A percentile compares a stretch with the other conserved stretches of the same genome.
These are phyloP conservation scores for Penicillium herquei DNA, from an alignment of 495 filamentous ascomycete genomes.

Conservation along the genomic window DNA sequence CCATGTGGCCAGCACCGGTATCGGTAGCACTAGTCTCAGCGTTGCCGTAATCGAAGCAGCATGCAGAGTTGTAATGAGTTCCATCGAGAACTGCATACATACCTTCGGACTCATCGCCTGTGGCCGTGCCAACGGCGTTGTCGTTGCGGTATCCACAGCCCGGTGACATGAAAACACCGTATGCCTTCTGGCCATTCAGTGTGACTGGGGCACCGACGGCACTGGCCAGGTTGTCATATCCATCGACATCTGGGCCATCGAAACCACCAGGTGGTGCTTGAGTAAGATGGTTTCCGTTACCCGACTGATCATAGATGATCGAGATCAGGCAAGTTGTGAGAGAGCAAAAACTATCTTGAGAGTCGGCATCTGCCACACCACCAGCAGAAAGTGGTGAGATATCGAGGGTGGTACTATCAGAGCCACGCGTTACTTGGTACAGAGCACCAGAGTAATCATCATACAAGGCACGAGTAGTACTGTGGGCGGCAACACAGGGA, in stretches of 20 bases:
- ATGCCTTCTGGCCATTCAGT: constrained; percentile 56
- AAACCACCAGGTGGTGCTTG: constrained; percentile 55
- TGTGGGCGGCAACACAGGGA: constrained; percentile 58
- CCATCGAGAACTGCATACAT: constrained; percentile 61
- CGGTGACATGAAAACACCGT: constrained; percentile 57
- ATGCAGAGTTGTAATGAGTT: constrained; percentile 55
- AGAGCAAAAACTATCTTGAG: constrained; percentile 57
- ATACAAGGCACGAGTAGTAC: constrained; percentile 60
- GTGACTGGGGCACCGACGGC: constrained; percentile 58
- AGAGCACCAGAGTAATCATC: constrained; percentile 47
- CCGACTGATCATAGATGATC: constrained; percentile 61
- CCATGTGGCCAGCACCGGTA: constrained; percentile 60
- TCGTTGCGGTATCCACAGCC: constrained; percentile 57
- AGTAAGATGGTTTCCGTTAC: constrained; percentile 55
- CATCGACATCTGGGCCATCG: constrained; percentile 49
- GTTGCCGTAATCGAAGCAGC: constrained; percentile 64
- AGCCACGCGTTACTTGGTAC: constrained; percentile 55
- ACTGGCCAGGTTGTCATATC: constrained; percentile 54
- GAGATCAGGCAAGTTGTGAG: constrained; percentile 57
- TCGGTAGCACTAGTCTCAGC: constrained; percentile 53
- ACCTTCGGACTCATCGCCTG: constrained; percentile 52
- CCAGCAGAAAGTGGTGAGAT: constrained; percentile 51
- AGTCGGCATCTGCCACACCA: constrained; percentile 53
- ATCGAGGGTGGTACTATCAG: constrained; percentile 44
- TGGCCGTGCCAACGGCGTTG: constrained; percentile 46